phyloP scores from a whole-genome alignment of 306 rosid genomes.

The Quillaja saponaria region DNA sequence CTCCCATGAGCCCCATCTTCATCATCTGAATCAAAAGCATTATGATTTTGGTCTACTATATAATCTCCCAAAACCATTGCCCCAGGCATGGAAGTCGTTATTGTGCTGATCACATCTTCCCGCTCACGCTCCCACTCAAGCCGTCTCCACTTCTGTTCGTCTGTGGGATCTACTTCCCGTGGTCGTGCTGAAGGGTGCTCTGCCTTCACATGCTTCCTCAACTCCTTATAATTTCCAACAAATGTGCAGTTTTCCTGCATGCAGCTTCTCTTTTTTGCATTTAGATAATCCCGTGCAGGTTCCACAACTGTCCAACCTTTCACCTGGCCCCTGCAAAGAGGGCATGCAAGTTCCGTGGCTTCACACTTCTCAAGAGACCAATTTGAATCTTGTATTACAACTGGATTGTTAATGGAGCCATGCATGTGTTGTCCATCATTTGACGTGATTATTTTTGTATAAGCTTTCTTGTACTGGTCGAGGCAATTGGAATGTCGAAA shows the following conservation, averaged over 20 bases:
- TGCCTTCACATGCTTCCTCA: conserved; percentile 70
- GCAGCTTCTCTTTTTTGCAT: conserved; percentile 83
- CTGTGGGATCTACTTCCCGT: conserved; percentile 75
- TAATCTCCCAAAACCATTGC: conserved; percentile 94
- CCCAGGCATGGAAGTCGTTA: conserved; percentile 86
- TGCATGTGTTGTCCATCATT: conserved; percentile 44
- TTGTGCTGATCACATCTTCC: conserved; percentile 94
- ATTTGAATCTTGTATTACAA: conserved; percentile 43
- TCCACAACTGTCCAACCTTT: conserved; percentile 99
- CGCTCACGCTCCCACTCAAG: conserved; percentile 92
- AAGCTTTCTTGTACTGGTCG: conserved; percentile 88
- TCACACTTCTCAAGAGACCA: conserved; percentile 47
- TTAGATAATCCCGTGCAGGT: conserved; percentile 81
- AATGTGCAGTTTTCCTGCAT: conserved; percentile 87
- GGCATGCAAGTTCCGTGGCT: conserved; percentile 68
- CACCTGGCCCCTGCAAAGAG: conserved; percentile 81
- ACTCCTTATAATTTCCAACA: conserved; percentile 86
- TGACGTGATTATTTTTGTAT: conserved; percentile 50
- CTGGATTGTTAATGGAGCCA: conserved; percentile 42
- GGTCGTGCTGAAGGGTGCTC: conserved; percentile 92
- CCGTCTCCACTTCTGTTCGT: conserved; percentile 94
- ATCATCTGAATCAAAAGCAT: conserved; percentile 58
- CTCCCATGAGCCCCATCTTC: conserved; percentile 58
- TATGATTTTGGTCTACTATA: conserved; percentile 74
- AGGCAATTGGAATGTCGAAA: conserved; percentile 83